Percentiles rank a stretch among this genome's conserved stretches.
These are phyloP conservation scores for Gonium pectorale DNA, from an alignment of 139 green algal genomes.

Conservation along the genomic window DNA sequence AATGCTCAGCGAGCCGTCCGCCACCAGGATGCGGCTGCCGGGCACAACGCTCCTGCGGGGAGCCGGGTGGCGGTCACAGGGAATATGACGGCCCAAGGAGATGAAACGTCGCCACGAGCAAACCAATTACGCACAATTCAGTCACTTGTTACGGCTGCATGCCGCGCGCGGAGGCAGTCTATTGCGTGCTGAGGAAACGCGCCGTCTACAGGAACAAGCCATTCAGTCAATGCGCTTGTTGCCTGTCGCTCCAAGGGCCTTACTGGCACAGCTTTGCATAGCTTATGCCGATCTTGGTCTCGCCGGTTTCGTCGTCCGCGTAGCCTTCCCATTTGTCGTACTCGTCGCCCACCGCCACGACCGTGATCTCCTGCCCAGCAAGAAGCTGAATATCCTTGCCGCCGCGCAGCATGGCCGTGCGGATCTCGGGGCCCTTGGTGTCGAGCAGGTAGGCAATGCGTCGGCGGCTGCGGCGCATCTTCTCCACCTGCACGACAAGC, in stretches of 20 bases:
- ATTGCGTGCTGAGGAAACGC: no score
- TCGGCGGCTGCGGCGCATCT: not conserved
- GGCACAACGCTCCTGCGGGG: slow-evolving; percentile 42
- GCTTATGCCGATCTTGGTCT: slow-evolving; percentile 64
- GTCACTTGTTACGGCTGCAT: no score
- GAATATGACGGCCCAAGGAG: not conserved
- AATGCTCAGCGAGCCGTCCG: slow-evolving; percentile 73
- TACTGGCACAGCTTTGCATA: slow-evolving; percentile 72
- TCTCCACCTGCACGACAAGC: slow-evolving; percentile 21
- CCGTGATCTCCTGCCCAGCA: slow-evolving; percentile 70
- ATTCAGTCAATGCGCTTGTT: no score
- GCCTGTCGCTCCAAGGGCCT: slow-evolving; percentile 8
- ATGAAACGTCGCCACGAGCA: no score
- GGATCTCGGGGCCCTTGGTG: slow-evolving; percentile 71
- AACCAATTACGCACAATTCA: no score
- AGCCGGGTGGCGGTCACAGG: not conserved
- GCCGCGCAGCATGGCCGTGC: slow-evolving; percentile 70
- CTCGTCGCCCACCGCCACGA: slow-evolving; percentile 71
- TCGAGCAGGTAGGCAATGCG: slow-evolving; percentile 47
- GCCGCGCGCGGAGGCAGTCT: no score
- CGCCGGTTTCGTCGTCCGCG: slow-evolving; percentile 54
- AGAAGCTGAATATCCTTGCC: slow-evolving; percentile 62
- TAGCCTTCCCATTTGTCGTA: slow-evolving; percentile 70
- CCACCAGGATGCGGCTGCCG: slow-evolving; percentile 73
- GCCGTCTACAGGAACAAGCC: no score